A percentile compares a stretch with the other conserved stretches of the same genome.
Evolutionary conservation across 2,329 filamentous ascomycete species (phyloP).

Genomic region (Aspergillus neotritici): DNA sequence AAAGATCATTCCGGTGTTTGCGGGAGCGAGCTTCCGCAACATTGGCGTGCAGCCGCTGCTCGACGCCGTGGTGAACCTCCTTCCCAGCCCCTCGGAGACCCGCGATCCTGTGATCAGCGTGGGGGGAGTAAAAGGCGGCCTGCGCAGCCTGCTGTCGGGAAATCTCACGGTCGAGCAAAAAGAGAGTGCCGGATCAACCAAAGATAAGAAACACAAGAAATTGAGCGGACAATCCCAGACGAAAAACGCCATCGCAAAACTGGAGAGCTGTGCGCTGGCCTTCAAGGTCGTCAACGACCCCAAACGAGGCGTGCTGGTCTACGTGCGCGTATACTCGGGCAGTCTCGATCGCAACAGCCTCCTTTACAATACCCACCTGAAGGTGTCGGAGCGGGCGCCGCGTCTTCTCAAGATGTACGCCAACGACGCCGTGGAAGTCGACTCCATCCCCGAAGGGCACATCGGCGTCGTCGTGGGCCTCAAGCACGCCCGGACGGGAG

Average conservation of each 20-base stretch:
- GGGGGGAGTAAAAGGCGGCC: constrained; percentile 51
- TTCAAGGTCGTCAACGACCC: constrained; percentile 95
- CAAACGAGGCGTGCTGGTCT: constrained; percentile 80
- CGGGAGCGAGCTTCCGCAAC: constrained; percentile 87
- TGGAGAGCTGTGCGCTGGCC: constrained; percentile 63
- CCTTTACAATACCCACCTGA: constrained; percentile 82
- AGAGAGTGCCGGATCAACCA: constrained; percentile 27
- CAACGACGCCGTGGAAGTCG: constrained; percentile 76
- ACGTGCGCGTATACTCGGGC: constrained; percentile 87
- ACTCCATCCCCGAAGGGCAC: constrained; percentile 73
- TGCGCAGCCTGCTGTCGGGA: constrained; percentile 46
- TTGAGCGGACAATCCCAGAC: constrained; percentile 42
- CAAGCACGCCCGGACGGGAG: constrained; percentile 86
- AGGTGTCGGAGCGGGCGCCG: constrained; percentile 71
- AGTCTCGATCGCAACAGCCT: constrained; percentile 65
- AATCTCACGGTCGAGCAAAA: constrained; percentile 37
- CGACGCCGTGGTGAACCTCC: constrained; percentile 79
- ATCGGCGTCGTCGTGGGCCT: constrained; percentile 91
- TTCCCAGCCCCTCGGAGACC: constrained; percentile 75
- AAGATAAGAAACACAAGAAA: constrained; percentile 42
- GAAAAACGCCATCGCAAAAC: constrained; percentile 48
- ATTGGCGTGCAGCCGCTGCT: constrained; percentile 89
- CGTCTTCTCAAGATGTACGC: constrained; percentile 86
- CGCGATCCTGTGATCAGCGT: constrained; percentile 73
- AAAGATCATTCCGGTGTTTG: constrained; percentile 76